phyloP scores from a whole-genome alignment of 1,284 basidiomycete species.

The Pseudozyma hubeiensis region DNA sequence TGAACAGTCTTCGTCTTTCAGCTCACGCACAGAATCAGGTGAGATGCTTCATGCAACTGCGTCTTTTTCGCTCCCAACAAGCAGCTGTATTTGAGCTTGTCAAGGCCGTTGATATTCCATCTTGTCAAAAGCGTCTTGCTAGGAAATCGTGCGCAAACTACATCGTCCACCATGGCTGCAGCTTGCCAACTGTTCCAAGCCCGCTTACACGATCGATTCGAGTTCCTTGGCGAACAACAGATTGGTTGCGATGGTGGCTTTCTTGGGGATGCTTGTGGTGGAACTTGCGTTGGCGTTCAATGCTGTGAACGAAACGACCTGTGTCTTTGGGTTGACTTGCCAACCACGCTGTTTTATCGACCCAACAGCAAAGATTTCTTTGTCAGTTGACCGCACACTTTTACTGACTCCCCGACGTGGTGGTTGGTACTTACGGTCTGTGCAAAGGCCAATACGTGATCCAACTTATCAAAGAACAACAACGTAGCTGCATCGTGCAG shows the following conservation, averaged over 20 bases:
- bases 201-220: slow-evolving; percentile 64
- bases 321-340: slow-evolving; percentile 68
- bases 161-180: neutral
- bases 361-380: neutral
- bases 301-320: slow-evolving; percentile 64
- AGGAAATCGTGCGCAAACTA: no score
- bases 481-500: slow-evolving; percentile 87
- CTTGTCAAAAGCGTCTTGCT: no score
- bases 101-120: no score
- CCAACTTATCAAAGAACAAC: slow-evolving; percentile 84
- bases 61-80: no score
- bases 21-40: no score
- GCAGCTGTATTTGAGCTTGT: no score
- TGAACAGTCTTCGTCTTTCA: no score
- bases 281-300: slow-evolving; percentile 30
- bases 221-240: slow-evolving; percentile 67
- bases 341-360: slow-evolving; percentile 65
- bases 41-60: no score
- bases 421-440: slow-evolving; percentile 71
- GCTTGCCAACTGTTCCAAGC: no score
- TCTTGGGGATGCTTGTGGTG: slow-evolving; percentile 56
- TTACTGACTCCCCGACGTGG: neutral
- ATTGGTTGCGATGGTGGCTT: slow-evolving; percentile 64
- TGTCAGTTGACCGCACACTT: slow-evolving; percentile 3
- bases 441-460: slow-evolving; percentile 82